Evolutionary conservation across 2,329 filamentous ascomycete genomes (phyloP), one percentile per base, ranked within the genome.

Genomic region (Aspergillus aculeatus): DNA sequence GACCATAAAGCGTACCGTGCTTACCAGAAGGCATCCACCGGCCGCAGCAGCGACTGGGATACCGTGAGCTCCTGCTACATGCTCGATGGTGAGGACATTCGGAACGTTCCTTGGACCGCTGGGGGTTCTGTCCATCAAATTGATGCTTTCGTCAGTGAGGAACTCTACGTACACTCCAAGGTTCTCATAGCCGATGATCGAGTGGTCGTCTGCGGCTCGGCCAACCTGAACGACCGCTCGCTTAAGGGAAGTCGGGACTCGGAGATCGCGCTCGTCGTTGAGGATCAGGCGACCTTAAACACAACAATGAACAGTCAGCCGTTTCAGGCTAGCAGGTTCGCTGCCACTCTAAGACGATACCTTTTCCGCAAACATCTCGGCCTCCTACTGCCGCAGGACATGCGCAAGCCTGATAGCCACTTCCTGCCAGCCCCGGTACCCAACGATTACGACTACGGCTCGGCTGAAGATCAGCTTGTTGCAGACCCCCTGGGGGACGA

Each of bases 331-430:
- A 89, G 90, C n/a, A 87, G 87, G 61, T 92, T 95, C 69, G 93
- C 92, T 0, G 84, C 90, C 2, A 92, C 91, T 0, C 82, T 97
- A 4, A 84, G 93, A 50, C 85, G 91, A 19, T 91, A 90, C 67
- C 83, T 97, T 5, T 96, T 92, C 90, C 87, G 92, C 50, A 94
- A 97, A 77, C 94, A 98, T 73, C 80, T 97, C 12, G 94, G 94
- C 1, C 81, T 97, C 3, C 76, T 97, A 2, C 86, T 84, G 3
- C 84, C 90, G 0, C 92, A 97, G 72, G 81, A 87, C 19, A 81
- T 88, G 60, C 84, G 92, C 58, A 77, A 73, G 6, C 83, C 83
- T 11, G 78, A 86, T 54, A 76, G 79, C 26, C 87, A 87, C 71
- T 86, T 78, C 66, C 77, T 83, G 62, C 85, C 84, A 0, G 80